Evolutionary conservation across 768 basidiomycete species (phyloP).

Genomic region (Trametes punicea): DNA sequence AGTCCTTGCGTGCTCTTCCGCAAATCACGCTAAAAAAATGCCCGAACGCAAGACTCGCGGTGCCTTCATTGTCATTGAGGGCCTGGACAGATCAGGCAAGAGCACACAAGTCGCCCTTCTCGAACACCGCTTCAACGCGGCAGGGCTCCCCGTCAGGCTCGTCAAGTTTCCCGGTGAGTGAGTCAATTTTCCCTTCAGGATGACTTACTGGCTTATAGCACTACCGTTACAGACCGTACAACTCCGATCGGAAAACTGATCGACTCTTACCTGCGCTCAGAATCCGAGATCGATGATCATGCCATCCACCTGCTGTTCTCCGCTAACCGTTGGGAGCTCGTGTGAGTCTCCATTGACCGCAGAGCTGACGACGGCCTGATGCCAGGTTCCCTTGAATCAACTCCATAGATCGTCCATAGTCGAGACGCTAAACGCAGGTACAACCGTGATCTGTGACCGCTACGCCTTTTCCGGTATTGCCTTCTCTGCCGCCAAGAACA

Average conservation of each 20-base stretch:
- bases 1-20: too few relatives aligned
- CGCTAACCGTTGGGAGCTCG: slow-evolving; percentile 95
- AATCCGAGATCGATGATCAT: slow-evolving; percentile 86
- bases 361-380: too few relatives aligned
- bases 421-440: slow-evolving; percentile 55
- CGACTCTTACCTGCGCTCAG: slow-evolving; percentile 81
- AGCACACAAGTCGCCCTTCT: slow-evolving; percentile 79
- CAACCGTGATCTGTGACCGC: slow-evolving; percentile 81
- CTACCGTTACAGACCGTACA: slow-evolving; percentile 64
- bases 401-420: slow-evolving; percentile 55
- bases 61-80: slow-evolving; percentile 90
- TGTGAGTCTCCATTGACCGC: slow-evolving; percentile 44
- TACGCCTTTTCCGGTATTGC: slow-evolving; percentile 97
- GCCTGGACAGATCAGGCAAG: slow-evolving; percentile 94
- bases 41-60: slow-evolving; percentile 36
- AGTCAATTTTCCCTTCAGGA: background rate
- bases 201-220: background rate
- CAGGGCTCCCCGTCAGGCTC: slow-evolving; percentile 47
- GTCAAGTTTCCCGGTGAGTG: slow-evolving; percentile 87
- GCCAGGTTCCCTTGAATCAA: background rate
- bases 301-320: slow-evolving; percentile 93
- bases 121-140: slow-evolving; percentile 47
- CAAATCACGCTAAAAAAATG: too few relatives aligned
- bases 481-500: slow-evolving; percentile 59
- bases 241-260: slow-evolving; percentile 92